Evolutionary conservation across 176 grass and related monocot genomes (phyloP), one percentile per base, ranked within the genome.

Genomic region (Thalia dealbata): DNA sequence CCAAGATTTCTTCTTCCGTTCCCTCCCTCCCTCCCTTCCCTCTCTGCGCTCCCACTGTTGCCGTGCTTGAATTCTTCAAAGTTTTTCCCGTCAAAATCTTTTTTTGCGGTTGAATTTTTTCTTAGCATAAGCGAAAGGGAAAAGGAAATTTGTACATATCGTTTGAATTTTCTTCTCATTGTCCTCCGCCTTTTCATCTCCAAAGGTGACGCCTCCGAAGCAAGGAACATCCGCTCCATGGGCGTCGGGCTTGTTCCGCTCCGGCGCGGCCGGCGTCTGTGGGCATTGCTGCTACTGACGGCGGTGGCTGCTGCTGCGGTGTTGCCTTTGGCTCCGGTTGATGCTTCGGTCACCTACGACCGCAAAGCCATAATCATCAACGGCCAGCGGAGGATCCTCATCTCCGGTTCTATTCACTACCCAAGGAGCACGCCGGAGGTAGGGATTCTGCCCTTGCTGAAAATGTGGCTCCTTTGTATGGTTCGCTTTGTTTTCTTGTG

Each of bases 361-460:
- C 92, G 73, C 82, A 91, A 90, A 60, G 70, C 92, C 50, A 62
- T 96, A 75, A 65, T 89, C 80, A 92, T 96, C 76, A 84, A 92
- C 73, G 92, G 92, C 14, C 81, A 70, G 64, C 87, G 86, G 76
- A 90, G 89, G 75, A 87, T 96, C 74, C 92, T 96, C 75, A 87
- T 96, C 74, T 96, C 92, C 70, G 92, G 92, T 75, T 96, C 92
- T 65, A 96, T 96, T 82, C 92, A 96, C 86, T 96, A 96, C 80
- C 89, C 92, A 0, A 72, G 92, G 41, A 92, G 92, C 82, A 92
- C 86, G 4, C 86, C 89, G 45, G 89, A 92, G 86, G 92, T 96
- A 35, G 28, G 54, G 41, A 64, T 52, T 61, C 62, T 61, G 62
- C 58, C 55, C 67, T 75, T 26, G 16, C 14, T 12, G 24, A 10